Evolutionary conservation across 306 rosid species (phyloP).

Genomic region (Quercus wislizeni): DNA sequence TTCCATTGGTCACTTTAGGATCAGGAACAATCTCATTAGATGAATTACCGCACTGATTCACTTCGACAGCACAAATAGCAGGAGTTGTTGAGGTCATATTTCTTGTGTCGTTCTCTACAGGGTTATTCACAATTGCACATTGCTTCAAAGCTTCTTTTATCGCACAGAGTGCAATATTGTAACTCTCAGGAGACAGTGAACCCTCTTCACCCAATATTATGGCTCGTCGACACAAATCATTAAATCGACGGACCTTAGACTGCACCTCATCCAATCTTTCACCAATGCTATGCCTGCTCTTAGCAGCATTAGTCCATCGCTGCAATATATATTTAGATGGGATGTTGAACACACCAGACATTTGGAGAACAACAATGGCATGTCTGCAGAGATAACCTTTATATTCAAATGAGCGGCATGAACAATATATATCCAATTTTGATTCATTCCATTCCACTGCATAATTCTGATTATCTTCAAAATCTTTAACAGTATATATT

Average conservation of each 20-base stretch:
- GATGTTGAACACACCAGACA: constrained; percentile 62
- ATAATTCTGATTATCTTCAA: constrained; percentile 47
- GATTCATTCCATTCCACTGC: constrained; percentile 53
- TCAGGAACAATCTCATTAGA: constrained; percentile 24
- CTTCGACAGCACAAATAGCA: constrained; percentile 36
- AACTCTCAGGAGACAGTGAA: constrained; percentile 56
- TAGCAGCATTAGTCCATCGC: constrained; percentile 64
- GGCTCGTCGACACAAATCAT: constrained; percentile 59
- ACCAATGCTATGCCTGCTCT: constrained; percentile 52
- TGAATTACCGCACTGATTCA: constrained; percentile 25
- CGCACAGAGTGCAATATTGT: constrained; percentile 44
- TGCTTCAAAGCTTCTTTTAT: constrained; percentile 47
- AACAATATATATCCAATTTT: constrained; percentile 52
- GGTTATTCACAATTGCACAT: constrained; percentile 38
- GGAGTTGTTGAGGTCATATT: constrained; percentile 22
- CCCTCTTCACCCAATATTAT: constrained; percentile 70
- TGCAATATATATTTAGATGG: constrained; percentile 55
- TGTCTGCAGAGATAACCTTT: constrained; percentile 59
- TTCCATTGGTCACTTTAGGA: constrained; percentile 30
- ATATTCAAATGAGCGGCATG: constrained; percentile 59
- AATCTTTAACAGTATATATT: constrained; percentile 47
- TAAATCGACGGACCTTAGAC: constrained; percentile 54
- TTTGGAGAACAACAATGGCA: constrained; percentile 60
- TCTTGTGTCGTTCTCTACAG: constrained; percentile 38
- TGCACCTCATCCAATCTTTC: constrained; percentile 62